Base-by-base conservation (phyloP, 2,329 filamentous ascomycete genomes). In the Reticulascus tulasneorum region DNA sequence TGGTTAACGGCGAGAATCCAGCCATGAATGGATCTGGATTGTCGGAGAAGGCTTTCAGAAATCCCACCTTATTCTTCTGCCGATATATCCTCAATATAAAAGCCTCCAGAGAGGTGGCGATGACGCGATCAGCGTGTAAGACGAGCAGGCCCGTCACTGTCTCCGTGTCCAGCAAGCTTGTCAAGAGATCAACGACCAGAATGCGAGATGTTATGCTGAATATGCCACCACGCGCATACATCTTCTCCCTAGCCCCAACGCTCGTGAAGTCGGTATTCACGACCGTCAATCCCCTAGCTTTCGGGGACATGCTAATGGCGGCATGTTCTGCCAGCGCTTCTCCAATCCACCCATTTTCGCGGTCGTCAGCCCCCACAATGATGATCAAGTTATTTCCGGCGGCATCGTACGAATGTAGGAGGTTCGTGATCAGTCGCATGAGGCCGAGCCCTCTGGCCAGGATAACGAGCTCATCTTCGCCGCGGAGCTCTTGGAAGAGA, bases 161-260 rank as follows among this genome's bases (percentile, higher is more conserved):
- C 46, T 87, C 82, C 0, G 91, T 82, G 48, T 88, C 78, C 35
- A 98, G 69, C 29, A 97, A 66, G 19, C 73, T 75, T n/a, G 89
- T 94, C 45, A 98, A 65, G 32, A 98, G 73, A 59, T 98, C 93
- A 18, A 97, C 90, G 20, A 97, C 87, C 43, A 98, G 66, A 46
- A 98, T 98, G 36, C 90, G 83, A 40, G 90, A 96, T 12, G 93
- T 98, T 55, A 98, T 86, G 63, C 89, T 95, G 66, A 96, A 90
- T 48, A 97, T 86, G 31, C 93, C 93, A 10, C 93, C 93, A 40
- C 80, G 75, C 3, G 79, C 71, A 62, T 98, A 98, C 74, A 96
- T 84, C 66, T 90, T 94, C 69, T 96, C 88, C 52, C 93, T 77
- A 32, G 84, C 81, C 4, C 79, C 79, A 13, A 97, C 90, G 49